A percentile compares a stretch with the other conserved stretches of the same genome.
These are phyloP conservation scores for Tephrocybe rancida DNA, from an alignment of 768 basidiomycete species.

Conservation along the genomic window DNA sequence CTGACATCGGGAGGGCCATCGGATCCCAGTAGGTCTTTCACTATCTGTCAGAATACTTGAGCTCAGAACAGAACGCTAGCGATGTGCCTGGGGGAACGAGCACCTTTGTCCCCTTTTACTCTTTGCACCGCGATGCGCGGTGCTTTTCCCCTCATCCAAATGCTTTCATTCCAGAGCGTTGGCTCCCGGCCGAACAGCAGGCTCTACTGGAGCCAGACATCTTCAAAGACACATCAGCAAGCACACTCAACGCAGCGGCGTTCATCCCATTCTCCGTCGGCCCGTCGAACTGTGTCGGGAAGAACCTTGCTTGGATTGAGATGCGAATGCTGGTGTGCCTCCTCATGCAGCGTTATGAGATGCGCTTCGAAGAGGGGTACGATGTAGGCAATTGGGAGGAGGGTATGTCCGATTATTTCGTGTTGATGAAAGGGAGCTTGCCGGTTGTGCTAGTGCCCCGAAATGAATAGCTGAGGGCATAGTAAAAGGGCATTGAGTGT, in stretches of 20 bases:
- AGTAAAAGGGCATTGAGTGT: too few relatives aligned
- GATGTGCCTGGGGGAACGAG: conserved; percentile 46
- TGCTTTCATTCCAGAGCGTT: conserved; percentile 44
- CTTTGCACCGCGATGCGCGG: conserved; percentile 46
- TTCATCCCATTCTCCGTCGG: conserved; percentile 47
- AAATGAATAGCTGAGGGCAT: too few relatives aligned
- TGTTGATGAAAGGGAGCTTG: conserved; percentile 32
- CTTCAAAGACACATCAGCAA: conserved; percentile 25
- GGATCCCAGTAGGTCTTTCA: conserved; percentile 40
- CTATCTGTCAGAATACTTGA: not conserved
- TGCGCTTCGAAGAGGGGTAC: conserved; percentile 35
- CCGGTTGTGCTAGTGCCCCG: conserved; percentile 34
- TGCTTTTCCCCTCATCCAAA: conserved; percentile 49
- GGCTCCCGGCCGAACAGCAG: conserved; percentile 28
- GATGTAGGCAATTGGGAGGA: conserved; percentile 31
- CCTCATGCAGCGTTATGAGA: conserved; percentile 39
- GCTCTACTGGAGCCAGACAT: conserved; percentile 31
- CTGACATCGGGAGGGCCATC: conserved; percentile 36
- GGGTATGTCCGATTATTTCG: conserved; percentile 36
- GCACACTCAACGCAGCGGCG: conserved; percentile 29
- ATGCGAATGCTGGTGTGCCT: conserved; percentile 39
- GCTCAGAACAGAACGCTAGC: conserved; percentile 25
- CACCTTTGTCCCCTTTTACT: conserved; percentile 43
- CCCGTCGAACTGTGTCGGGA: conserved; percentile 43
- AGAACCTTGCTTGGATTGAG: conserved; percentile 43